A percentile compares a stretch with the other conserved stretches of the same genome.
Conservation (phyloP, 495 filamentous ascomycete genomes). For the Rhypophila decipiens region DNA sequence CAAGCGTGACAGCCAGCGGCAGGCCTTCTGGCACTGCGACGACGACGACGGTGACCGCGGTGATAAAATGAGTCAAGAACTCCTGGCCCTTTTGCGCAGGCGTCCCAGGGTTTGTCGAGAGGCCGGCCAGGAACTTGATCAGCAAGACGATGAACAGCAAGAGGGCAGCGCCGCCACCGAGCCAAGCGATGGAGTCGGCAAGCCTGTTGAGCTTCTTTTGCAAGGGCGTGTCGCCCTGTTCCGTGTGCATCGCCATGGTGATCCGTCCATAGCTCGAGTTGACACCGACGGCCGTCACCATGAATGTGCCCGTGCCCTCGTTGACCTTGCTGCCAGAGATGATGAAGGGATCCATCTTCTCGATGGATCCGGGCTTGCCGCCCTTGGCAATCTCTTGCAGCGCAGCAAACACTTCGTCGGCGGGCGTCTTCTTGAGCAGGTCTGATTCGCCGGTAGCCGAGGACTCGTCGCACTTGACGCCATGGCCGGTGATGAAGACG, state of each 20-base stretch:
- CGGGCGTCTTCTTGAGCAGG: slow-evolving; percentile 63
- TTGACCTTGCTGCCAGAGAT: slow-evolving; percentile 88
- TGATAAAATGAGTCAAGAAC: slow-evolving; percentile 90
- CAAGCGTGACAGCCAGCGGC: slow-evolving; percentile 86
- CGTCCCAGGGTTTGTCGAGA: slow-evolving; percentile 45
- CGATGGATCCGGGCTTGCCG: slow-evolving; percentile 43
- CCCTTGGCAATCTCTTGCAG: slow-evolving; percentile 53
- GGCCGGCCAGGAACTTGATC: slow-evolving; percentile 74
- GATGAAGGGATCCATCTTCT: slow-evolving; percentile 89
- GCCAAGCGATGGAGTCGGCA: slow-evolving; percentile 86
- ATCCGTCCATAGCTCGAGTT: slow-evolving; percentile 86
- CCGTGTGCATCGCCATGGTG: slow-evolving; percentile 87
- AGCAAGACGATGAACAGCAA: slow-evolving; percentile 82
- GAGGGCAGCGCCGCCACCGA: slow-evolving; percentile 76
- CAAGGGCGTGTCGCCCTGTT: slow-evolving; percentile 83
- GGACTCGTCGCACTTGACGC: slow-evolving; percentile 75
- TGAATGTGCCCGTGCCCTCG: slow-evolving; percentile 81
- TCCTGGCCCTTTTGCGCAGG: slow-evolving; percentile 74
- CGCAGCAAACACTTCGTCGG: slow-evolving; percentile 69
- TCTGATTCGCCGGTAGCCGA: slow-evolving; percentile 84
- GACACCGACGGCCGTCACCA: slow-evolving; percentile 80
- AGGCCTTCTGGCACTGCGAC: slow-evolving; percentile 95
- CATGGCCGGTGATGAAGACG: slow-evolving; percentile 62
- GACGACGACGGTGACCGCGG: slow-evolving; percentile 94
- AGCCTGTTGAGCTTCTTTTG: slow-evolving; percentile 86